Percentiles rank a stretch among this genome's conserved stretches.
phyloP scores from a whole-genome alignment of 2,329 filamentous ascomycete species.

The Apiospora phragmitis region DNA sequence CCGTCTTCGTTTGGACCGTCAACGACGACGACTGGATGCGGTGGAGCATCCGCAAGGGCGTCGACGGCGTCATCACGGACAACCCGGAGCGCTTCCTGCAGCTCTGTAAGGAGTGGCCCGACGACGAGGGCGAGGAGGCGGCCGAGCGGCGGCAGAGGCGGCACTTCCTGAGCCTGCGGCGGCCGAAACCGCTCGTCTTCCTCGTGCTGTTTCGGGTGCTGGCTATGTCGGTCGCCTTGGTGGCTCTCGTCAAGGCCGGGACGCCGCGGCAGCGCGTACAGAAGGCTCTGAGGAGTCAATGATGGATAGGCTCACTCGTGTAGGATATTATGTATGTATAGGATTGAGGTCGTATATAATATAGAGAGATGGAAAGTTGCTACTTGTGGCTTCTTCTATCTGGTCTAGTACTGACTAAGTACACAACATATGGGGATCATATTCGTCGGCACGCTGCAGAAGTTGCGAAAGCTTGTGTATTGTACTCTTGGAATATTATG shows the following conservation, averaged over 20 bases:
- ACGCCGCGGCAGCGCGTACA: slow-evolving; percentile 19
- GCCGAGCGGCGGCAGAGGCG: slow-evolving; percentile 2
- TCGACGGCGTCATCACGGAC: slow-evolving; percentile 87
- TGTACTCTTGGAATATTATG: too few species aligned
- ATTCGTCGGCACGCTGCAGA: too few species aligned
- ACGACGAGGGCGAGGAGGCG: neutral
- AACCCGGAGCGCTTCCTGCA: slow-evolving; percentile 70
- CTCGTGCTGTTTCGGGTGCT: slow-evolving; percentile 10
- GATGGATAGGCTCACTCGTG: slow-evolving; percentile 2
- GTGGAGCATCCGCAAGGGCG: slow-evolving; percentile 67
- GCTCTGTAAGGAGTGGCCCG: slow-evolving; percentile 46
- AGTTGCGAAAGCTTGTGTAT: too few species aligned
- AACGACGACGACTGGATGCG: slow-evolving; percentile 79
- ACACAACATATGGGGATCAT: too few species aligned
- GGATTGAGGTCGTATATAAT: neutral
- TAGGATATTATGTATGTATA: neutral
- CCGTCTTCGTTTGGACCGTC: slow-evolving; percentile 82
- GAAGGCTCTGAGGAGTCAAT: slow-evolving; percentile 20
- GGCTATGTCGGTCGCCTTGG: slow-evolving; percentile 16
- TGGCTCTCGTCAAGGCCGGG: slow-evolving; percentile 18
- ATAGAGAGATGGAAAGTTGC: neutral
- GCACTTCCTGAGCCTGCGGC: neutral
- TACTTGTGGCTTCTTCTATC: too few species aligned
- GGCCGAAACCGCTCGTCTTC: slow-evolving; percentile 1
- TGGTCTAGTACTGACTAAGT: too few species aligned